Evolutionary conservation across 139 green algal species (phyloP).

Genomic region (Chlorella sp.): DNA sequence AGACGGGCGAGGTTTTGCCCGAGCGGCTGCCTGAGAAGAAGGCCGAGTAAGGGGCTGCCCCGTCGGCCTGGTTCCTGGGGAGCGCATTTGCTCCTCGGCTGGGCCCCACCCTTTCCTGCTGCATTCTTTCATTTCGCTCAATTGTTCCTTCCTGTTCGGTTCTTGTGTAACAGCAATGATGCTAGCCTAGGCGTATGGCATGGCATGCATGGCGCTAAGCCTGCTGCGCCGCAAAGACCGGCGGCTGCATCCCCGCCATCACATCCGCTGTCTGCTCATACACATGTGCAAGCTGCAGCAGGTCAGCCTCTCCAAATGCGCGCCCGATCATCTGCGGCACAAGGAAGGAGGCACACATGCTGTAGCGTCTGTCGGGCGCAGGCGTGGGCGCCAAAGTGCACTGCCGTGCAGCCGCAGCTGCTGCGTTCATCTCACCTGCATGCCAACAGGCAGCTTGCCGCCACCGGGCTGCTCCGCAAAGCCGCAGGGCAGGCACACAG

Average conservation of each 20-base stretch:
- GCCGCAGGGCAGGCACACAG: slow-evolving; percentile 77
- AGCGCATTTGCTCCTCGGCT: neutral
- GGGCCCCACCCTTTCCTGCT: neutral
- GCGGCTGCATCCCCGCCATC: neutral
- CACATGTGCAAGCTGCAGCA: slow-evolving; percentile 72
- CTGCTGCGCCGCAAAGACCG: neutral
- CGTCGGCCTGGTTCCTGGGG: neutral
- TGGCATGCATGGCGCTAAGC: neutral
- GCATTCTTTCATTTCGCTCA: neutral
- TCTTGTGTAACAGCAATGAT: neutral
- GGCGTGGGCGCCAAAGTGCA: too few species aligned
- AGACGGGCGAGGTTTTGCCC: slow-evolving; percentile 87
- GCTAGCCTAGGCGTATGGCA: neutral
- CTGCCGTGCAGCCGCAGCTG: neutral
- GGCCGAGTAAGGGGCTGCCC: neutral
- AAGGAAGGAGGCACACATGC: neutral
- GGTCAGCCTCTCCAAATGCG: slow-evolving; percentile 73
- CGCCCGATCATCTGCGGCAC: slow-evolving; percentile 79
- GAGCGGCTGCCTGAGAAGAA: slow-evolving; percentile 4
- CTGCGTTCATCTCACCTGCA: slow-evolving; percentile 75
- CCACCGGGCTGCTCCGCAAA: slow-evolving; percentile 40
- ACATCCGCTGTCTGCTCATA: slow-evolving; percentile 72
- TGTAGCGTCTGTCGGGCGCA: neutral
- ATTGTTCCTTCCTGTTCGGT: neutral
- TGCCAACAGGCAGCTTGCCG: slow-evolving; percentile 71